Base-by-base conservation (phyloP, 192 early-diverging fungal species). In the Spizellomyces punctatus region DNA sequence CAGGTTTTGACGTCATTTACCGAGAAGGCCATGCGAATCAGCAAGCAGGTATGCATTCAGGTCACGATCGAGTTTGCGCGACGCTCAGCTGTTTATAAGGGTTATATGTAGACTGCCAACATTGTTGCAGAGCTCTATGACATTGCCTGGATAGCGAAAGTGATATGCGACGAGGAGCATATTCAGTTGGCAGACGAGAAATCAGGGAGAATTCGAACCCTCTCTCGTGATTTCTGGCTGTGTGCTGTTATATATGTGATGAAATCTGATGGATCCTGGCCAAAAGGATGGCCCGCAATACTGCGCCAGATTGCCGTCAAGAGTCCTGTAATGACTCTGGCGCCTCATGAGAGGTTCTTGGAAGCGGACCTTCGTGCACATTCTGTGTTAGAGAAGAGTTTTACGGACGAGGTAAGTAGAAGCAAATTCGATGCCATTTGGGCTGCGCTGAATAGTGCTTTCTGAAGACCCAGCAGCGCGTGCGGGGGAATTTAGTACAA, bases 151-250 rank as follows among this genome's bases (percentile, higher is more conserved):
- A 65, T 79, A 19, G 58, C 81, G 17, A 80, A 73, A 69, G 69
- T 75, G 46, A 52, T 86, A 10, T 78, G 77, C 68, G 78, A 86
- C 10, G 45, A 66, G 6, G 49, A 62, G 41, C 22, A 55, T 14
- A 74, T 82, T 43, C 44, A 45, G 21, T 63, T 54, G 6, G 58
- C 69, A 36, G 49, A 71, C 43, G 6, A 46, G 8, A 36, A 47
- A 8, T 55, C 65, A 27, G n/a, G 22, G 5, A 92, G 93, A 66
- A 81, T 88, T 17, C 83, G 88, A 5, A 75, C 83, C 43, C 68
- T 91, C 36, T 95, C 95, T 81, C 86, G 96, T 56, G 93, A 94
- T 76, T 86, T 93, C 46, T 99, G 97, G 97, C 89, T 98, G 69
- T 90, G 93, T 61, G 84, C 91, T 62, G 90, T 94, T 5, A 75